These are phyloP conservation scores for Teratosphaeria epicoccoides DNA, from an alignment of 2,329 filamentous ascomycete species.

Conservation along the genomic window DNA sequence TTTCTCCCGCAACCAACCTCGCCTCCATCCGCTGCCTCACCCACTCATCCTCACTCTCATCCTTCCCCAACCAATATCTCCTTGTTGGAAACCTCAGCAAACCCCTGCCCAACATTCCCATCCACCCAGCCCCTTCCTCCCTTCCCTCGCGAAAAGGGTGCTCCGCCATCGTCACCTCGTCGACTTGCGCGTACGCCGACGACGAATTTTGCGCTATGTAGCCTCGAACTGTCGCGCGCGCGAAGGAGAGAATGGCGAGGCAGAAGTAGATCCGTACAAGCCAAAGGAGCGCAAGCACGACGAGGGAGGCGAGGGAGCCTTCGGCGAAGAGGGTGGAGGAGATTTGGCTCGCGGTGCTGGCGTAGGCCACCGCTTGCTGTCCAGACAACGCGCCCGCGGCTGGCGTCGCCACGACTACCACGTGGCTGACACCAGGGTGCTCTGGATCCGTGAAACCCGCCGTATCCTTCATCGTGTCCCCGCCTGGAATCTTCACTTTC, in stretches of 20 bases:
- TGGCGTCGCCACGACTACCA: conserved; percentile 43
- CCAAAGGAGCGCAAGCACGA: conserved; percentile 64
- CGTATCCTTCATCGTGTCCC: conserved; percentile 48
- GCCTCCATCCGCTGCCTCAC: conserved; percentile 36
- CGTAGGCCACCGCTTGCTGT: conserved; percentile 44
- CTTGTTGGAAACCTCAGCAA: conserved; percentile 62
- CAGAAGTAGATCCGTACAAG: conserved; percentile 72
- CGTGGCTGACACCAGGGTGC: conserved; percentile 46
- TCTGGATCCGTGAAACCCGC: conserved; percentile 56
- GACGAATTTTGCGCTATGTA: conserved; percentile 42
- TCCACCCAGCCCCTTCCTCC: conserved; percentile 69
- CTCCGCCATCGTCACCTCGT: conserved; percentile 40
- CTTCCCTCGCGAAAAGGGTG: conserved; percentile 61
- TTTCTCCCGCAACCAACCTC: conserved; percentile 40
- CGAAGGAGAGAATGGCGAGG: conserved; percentile 72
- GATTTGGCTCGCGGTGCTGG: conserved; percentile 30
- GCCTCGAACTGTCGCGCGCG: conserved; percentile 63
- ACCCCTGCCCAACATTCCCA: conserved; percentile 63
- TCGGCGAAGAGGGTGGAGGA: conserved; percentile 55
- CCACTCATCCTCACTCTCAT: conserved; percentile 55
- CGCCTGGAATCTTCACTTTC: conserved; percentile 29
- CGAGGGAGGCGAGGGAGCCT: conserved; percentile 64
- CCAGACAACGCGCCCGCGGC: conserved; percentile 35
- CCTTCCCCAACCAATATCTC: conserved; percentile 68
- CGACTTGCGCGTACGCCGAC: conserved; percentile 28